These are phyloP conservation scores for Prunus mongolica DNA, from an alignment of 306 rosid genomes.

Conservation along the genomic window DNA sequence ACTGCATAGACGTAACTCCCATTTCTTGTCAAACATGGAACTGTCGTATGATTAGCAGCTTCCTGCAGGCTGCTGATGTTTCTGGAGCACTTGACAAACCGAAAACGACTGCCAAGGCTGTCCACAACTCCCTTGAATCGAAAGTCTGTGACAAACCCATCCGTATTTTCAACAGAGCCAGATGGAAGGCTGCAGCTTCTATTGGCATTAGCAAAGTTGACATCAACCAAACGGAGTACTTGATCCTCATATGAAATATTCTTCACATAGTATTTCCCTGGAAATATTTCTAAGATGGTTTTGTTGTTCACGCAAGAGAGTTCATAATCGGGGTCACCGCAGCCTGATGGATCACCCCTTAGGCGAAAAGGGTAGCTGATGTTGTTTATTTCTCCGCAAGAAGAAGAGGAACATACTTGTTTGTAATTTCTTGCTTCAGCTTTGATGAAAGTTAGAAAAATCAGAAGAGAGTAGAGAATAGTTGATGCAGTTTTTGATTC, in stretches of 20 bases:
- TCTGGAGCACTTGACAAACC: conserved; percentile 26
- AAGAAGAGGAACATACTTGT: background rate
- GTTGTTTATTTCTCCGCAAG: conserved; percentile 2
- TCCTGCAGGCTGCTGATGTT: background rate
- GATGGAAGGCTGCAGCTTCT: conserved; percentile 25
- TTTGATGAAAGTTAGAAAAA: background rate
- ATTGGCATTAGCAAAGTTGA: conserved; percentile 22
- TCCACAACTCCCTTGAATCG: background rate
- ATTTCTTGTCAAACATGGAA: conserved; percentile 16
- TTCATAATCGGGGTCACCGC: conserved; percentile 12
- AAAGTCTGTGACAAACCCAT: background rate
- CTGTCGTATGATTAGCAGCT: background rate
- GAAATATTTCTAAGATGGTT: background rate
- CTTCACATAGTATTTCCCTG: conserved; percentile 11
- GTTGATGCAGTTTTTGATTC: background rate
- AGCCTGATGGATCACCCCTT: conserved; percentile 10
- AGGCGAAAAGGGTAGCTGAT: conserved; percentile 23
- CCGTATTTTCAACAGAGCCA: background rate
- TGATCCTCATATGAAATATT: conserved; percentile 6
- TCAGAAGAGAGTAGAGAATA: background rate
- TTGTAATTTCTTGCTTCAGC: background rate
- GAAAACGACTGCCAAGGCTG: background rate
- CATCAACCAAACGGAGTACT: conserved; percentile 13
- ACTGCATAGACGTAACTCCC: background rate
- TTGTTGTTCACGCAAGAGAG: conserved; percentile 20